phyloP scores from a whole-genome alignment of 192 early-diverging fungal species.

The Linnemannia zychae region DNA sequence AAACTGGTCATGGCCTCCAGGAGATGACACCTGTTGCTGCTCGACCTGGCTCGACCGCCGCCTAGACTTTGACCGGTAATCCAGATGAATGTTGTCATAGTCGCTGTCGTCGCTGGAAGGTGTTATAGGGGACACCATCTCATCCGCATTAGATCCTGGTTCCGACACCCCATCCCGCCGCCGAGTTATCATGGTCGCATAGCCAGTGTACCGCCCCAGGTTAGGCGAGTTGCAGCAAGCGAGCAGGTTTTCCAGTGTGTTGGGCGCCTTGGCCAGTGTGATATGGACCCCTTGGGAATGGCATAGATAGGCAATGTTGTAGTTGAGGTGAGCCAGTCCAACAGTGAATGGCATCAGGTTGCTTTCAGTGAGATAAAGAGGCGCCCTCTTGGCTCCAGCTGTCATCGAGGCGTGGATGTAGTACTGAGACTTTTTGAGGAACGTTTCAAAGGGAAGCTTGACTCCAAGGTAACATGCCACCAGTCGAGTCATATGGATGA shows the following conservation, averaged over 20 bases:
- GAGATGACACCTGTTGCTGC: background rate
- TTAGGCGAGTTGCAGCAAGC: slow-evolving; percentile 60
- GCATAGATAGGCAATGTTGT: slow-evolving; percentile 71
- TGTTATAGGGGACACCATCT: slow-evolving; percentile 7
- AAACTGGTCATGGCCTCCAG: slow-evolving; percentile 45
- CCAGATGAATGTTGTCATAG: slow-evolving; percentile 28
- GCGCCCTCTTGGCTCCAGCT: slow-evolving; percentile 50
- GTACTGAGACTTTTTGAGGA: slow-evolving; percentile 29
- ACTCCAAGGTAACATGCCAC: slow-evolving; percentile 67
- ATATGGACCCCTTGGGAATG: slow-evolving; percentile 69
- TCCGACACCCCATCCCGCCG: background rate
- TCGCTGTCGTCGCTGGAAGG: slow-evolving; percentile 37
- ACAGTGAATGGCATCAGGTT: slow-evolving; percentile 58
- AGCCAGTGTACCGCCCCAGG: slow-evolving; percentile 64
- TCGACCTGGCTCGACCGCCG: background rate
- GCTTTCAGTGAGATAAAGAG: slow-evolving; percentile 59
- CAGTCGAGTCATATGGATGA: slow-evolving; percentile 63
- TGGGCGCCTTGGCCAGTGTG: slow-evolving; percentile 57
- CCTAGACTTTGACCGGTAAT: background rate
- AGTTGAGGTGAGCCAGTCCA: slow-evolving; percentile 68
- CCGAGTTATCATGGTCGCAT: slow-evolving; percentile 30
- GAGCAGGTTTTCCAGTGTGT: slow-evolving; percentile 65
- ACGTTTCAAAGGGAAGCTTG: slow-evolving; percentile 62
- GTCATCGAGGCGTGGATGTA: slow-evolving; percentile 34
- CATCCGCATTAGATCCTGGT: background rate